These are phyloP conservation scores for Aureobasidium sp. DNA, from an alignment of 2,329 filamentous ascomycete genomes.

Conservation along the genomic window DNA sequence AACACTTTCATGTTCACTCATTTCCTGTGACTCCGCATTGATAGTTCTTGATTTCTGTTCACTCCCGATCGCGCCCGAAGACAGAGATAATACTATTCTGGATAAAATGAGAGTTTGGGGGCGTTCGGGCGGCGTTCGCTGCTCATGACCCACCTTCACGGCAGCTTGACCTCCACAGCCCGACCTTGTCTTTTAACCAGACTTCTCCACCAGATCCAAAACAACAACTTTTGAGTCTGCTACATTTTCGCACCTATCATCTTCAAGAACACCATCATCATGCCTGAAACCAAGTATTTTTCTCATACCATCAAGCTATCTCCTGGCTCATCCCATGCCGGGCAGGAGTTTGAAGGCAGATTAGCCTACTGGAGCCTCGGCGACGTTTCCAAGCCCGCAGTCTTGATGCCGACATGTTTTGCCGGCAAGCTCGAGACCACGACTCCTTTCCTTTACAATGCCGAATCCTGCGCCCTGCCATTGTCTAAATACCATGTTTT, in stretches of 20 bases:
- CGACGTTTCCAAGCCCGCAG: conserved; percentile 32
- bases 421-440: conserved; percentile 46
- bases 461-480: conserved; percentile 37
- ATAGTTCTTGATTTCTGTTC: not conserved
- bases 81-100: not conserved
- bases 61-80: not conserved
- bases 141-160: not conserved
- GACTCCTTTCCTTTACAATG: conserved; percentile 37
- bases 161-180: not conserved
- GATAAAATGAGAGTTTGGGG: not conserved
- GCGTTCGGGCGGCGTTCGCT: not conserved
- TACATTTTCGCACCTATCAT: not conserved
- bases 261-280: not conserved
- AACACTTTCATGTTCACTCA: not conserved
- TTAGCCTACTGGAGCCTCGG: conserved; percentile 41
- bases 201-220: not conserved
- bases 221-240: not conserved
- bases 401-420: conserved; percentile 50
- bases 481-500: conserved; percentile 42
- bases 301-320: conserved; percentile 23
- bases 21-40: not conserved
- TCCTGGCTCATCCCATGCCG: conserved; percentile 21
- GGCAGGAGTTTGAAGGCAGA: conserved; percentile 22
- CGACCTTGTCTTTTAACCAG: conserved; percentile 1
- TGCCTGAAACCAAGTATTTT: conserved; percentile 25